Evolutionary conservation across 1,284 basidiomycete genomes (phyloP).

Genomic region (Microbotryomycetes sp.): DNA sequence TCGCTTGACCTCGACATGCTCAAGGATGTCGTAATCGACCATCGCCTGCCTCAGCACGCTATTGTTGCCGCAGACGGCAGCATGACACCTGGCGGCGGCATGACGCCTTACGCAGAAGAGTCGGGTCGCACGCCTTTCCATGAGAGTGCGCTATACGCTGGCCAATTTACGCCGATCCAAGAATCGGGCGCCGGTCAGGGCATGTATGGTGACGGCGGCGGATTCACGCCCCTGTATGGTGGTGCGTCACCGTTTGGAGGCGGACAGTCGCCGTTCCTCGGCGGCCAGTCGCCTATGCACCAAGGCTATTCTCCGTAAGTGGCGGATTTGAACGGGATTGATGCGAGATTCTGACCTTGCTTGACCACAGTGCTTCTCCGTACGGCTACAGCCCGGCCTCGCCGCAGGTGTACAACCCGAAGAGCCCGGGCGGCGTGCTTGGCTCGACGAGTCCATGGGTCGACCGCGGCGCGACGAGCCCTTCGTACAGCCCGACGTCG

Average conservation of each 20-base stretch:
- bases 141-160: conserved; percentile 40
- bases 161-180: conserved; percentile 89
- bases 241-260: conserved; percentile 32
- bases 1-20: conserved; percentile 96
- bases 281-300: conserved; percentile 62
- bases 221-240: conserved; percentile 38
- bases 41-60: conserved; percentile 64
- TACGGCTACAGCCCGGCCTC: conserved; percentile 12
- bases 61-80: conserved; percentile 68
- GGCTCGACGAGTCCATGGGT: conserved; percentile 38
- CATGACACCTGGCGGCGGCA: conserved; percentile 74
- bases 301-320: conserved; percentile 24
- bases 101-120: conserved; percentile 74
- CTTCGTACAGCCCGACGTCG: conserved; percentile 63
- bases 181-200: conserved; percentile 68
- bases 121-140: conserved; percentile 34
- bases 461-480: conserved; percentile 50
- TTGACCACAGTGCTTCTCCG: not conserved
- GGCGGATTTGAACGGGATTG: conserved; percentile 30
- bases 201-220: conserved; percentile 69
- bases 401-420: conserved; percentile 19
- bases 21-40: conserved; percentile 97
- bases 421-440: conserved; percentile 19
- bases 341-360: conserved; percentile 8
- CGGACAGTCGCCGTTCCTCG: conserved; percentile 50